Percentiles rank a stretch among this genome's conserved stretches.
phyloP scores from a whole-genome alignment of 1,284 basidiomycete species.

The Apiotrichum brassicae region DNA sequence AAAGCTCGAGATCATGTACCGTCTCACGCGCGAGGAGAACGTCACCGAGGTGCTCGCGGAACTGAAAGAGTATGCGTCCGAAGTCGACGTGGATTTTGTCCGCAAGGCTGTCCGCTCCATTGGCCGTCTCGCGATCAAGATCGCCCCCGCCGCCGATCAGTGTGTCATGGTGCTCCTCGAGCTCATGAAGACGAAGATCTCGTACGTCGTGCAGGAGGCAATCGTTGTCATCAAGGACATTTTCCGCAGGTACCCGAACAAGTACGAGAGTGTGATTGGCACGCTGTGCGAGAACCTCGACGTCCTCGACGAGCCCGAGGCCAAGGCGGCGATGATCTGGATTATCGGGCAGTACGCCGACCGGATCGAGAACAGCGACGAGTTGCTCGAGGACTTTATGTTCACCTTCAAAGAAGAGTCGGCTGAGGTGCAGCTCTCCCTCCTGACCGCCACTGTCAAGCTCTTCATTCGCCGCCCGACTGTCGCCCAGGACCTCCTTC shows the following conservation, averaged over 20 bases:
- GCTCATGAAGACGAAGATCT: constrained; percentile 84
- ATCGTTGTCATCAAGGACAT: constrained; percentile 99
- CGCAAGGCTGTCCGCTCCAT: constrained; percentile 90
- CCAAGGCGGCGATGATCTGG: constrained; percentile 97
- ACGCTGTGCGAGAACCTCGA: constrained; percentile 92
- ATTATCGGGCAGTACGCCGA: constrained; percentile 97
- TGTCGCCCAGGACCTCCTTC: constrained; percentile 80
- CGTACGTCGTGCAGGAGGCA: constrained; percentile 96
- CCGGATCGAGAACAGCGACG: constrained; percentile 93
- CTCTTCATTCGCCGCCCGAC: constrained; percentile 93
- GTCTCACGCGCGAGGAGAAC: constrained; percentile 83
- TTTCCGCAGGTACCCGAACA: constrained; percentile 95
- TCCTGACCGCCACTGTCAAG: constrained; percentile 92
- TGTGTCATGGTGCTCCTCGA: constrained; percentile 91
- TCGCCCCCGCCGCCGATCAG: constrained; percentile 83
- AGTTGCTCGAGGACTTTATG: constrained; percentile 81
- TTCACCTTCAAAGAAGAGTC: constrained; percentile 91
- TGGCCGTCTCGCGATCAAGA: constrained; percentile 93
- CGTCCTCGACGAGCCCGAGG: constrained; percentile 95
- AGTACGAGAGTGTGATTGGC: constrained; percentile 94
- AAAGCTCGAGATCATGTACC: constrained; percentile 97
- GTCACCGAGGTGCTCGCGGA: constrained; percentile 92
- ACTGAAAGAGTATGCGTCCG: constrained; percentile 95
- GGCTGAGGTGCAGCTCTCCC: constrained; percentile 88
- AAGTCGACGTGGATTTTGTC: constrained; percentile 98